Conservation (phyloP, 441 rosid genomes). For the Hypseocharis bilobata region DNA sequence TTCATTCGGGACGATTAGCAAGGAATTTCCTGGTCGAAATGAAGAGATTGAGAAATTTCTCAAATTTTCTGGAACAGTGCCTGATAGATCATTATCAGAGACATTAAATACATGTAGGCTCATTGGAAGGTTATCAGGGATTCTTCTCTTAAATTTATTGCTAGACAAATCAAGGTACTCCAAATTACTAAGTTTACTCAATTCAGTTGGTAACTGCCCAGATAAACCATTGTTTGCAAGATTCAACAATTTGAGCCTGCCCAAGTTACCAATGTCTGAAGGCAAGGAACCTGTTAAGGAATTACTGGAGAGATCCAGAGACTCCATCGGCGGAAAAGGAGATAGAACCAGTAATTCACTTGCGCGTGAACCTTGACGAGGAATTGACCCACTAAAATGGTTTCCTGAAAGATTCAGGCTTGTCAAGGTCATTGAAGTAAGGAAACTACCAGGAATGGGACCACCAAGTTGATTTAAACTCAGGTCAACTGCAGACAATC, state of each 20-base stretch:
- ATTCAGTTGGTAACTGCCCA: conserved; percentile 62
- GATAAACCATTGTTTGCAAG: conserved; percentile 56
- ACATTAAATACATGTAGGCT: conserved; percentile 55
- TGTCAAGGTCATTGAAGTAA: conserved; percentile 43
- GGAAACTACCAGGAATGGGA: conserved; percentile 49
- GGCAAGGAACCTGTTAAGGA: conserved; percentile 56
- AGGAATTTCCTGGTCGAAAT: conserved; percentile 60
- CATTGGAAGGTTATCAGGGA: conserved; percentile 58
- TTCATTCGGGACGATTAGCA: conserved; percentile 31
- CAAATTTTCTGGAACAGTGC: conserved; percentile 51
- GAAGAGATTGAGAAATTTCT: conserved; percentile 43
- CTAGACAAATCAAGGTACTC: conserved; percentile 71
- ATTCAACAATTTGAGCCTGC: conserved; percentile 46
- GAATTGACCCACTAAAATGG: conserved; percentile 57
- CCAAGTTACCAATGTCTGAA: conserved; percentile 55
- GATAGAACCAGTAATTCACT: conserved; percentile 46
- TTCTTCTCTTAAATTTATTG: conserved; percentile 56
- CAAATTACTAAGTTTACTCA: conserved; percentile 57
- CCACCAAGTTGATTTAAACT: conserved; percentile 63
- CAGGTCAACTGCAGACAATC: conserved; percentile 54
- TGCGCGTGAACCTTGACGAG: conserved; percentile 44
- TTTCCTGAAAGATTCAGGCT: conserved; percentile 74
- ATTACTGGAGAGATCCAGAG: conserved; percentile 79
- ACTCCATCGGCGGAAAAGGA: conserved; percentile 50
- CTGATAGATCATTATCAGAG: conserved; percentile 64